A percentile compares a stretch with the other conserved stretches of the same genome.
Conservation (phyloP, 2,329 filamentous ascomycete species). For the Scopulariopsis brevicaulis region DNA sequence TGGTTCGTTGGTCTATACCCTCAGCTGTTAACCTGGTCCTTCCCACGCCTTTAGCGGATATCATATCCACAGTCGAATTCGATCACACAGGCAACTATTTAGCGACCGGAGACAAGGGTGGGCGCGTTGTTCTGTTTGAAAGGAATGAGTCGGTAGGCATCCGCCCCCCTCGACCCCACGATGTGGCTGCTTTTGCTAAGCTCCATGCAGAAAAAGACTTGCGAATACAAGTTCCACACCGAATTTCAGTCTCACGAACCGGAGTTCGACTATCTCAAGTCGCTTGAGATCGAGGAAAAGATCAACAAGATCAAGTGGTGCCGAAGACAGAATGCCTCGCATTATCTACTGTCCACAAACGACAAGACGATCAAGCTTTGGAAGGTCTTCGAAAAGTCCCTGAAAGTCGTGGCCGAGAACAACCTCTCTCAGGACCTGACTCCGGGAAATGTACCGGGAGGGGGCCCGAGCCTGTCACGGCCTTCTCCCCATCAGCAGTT, state of each 20-base stretch:
- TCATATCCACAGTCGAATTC: conserved; percentile 86
- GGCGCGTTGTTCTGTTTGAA: conserved; percentile 76
- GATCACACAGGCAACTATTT: conserved; percentile 85
- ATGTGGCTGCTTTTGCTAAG: conserved; percentile 14
- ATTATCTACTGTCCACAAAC: conserved; percentile 96
- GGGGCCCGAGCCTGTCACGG: conserved; percentile 60
- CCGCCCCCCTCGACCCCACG: background rate
- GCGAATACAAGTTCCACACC: conserved; percentile 99
- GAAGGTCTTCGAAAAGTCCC: conserved; percentile 99
- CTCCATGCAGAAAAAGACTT: conserved; percentile 81
- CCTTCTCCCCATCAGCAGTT: conserved; percentile 59
- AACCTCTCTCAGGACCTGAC: conserved; percentile 93
- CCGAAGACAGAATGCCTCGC: conserved; percentile 91
- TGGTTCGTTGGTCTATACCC: conserved; percentile 2
- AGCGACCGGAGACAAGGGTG: conserved; percentile 82
- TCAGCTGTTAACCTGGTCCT: background rate
- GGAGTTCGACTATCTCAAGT: conserved; percentile 99
- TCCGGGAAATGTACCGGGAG: conserved; percentile 55
- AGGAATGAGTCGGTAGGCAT: conserved; percentile 78
- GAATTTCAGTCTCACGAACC: conserved; percentile 99
- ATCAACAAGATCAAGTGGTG: conserved; percentile 99
- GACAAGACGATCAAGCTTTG: conserved; percentile 99
- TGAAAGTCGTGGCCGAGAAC: conserved; percentile 98
- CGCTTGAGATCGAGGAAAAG: conserved; percentile 98
- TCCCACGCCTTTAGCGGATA: conserved; percentile 52